phyloP scores from a whole-genome alignment of 2,329 filamentous ascomycete genomes.

The Aspergillus glaucus region DNA sequence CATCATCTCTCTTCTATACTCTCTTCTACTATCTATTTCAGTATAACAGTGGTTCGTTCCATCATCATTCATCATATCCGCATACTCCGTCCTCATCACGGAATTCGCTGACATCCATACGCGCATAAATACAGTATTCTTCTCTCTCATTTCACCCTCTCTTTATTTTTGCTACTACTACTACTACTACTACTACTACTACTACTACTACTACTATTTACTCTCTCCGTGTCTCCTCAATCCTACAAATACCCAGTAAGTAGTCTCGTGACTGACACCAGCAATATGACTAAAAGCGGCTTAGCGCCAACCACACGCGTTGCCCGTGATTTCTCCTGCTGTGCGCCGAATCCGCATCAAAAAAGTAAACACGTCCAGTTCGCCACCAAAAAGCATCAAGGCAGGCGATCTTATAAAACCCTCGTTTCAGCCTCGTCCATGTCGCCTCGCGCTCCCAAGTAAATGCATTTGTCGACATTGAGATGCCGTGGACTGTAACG shows the following conservation, averaged over 20 bases:
- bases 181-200: too few species aligned
- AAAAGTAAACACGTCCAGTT: slow-evolving; percentile 6
- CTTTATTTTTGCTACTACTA: too few species aligned
- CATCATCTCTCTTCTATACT: too few species aligned
- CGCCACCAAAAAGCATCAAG: background rate
- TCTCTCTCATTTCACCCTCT: background rate
- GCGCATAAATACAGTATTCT: too few species aligned
- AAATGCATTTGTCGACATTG: slow-evolving; percentile 18
- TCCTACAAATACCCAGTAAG: background rate
- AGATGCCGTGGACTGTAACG: slow-evolving; percentile 46
- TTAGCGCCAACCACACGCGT: slow-evolving; percentile 22
- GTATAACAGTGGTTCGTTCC: background rate
- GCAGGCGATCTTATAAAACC: background rate
- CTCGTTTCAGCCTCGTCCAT: background rate
- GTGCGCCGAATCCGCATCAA: slow-evolving; percentile 2
- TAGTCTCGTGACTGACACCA: background rate
- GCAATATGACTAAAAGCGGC: slow-evolving; percentile 23
- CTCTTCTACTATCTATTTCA: too few species aligned
- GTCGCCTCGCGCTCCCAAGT: background rate
- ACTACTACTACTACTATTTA: background rate
- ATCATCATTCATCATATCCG: background rate
- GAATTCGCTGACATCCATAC: background rate
- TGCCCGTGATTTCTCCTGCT: slow-evolving; percentile 5
- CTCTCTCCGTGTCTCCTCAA: background rate
- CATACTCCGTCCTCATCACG: background rate